Conservation (phyloP, 805 yeast genomes). For the Allodekkera sacchari region DNA sequence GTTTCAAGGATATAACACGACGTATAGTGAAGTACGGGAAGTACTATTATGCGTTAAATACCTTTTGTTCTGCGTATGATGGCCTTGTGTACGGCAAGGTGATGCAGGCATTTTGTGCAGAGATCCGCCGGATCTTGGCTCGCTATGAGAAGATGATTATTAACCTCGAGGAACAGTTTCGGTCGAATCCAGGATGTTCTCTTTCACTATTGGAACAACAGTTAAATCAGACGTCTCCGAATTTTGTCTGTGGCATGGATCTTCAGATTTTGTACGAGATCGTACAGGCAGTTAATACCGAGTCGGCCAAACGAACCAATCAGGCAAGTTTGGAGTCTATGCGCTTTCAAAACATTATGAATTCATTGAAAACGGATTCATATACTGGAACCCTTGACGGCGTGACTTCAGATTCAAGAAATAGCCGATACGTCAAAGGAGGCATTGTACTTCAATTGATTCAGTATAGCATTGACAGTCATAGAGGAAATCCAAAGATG, state of each 20-base stretch:
- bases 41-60: conserved; percentile 46
- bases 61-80: conserved; percentile 56
- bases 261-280: conserved; percentile 54
- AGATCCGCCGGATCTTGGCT: conserved; percentile 39
- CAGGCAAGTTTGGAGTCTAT: conserved; percentile 20
- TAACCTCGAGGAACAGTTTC: conserved; percentile 46
- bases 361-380: conserved; percentile 31
- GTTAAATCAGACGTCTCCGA: conserved; percentile 21
- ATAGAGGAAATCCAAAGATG: conserved; percentile 58
- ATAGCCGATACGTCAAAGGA: conserved; percentile 61
- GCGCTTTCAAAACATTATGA: conserved; percentile 24
- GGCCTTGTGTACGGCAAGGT: conserved; percentile 55
- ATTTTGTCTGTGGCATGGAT: too few species aligned
- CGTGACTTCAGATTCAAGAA: conserved; percentile 43
- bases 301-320: conserved; percentile 31
- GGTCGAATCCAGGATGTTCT: conserved; percentile 41
- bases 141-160: conserved; percentile 26
- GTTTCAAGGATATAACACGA: conserved; percentile 62
- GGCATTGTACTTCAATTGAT: conserved; percentile 62
- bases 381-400: conserved; percentile 39
- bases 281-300: conserved; percentile 40
- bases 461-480: conserved; percentile 45
- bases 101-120: conserved; percentile 62
- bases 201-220: conserved; percentile 51
- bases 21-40: conserved; percentile 56